A percentile compares a stretch with the other conserved stretches of the same genome.
Evolutionary conservation across 2,329 filamentous ascomycete species (phyloP).

Genomic region (Calonectria henricotiae): DNA sequence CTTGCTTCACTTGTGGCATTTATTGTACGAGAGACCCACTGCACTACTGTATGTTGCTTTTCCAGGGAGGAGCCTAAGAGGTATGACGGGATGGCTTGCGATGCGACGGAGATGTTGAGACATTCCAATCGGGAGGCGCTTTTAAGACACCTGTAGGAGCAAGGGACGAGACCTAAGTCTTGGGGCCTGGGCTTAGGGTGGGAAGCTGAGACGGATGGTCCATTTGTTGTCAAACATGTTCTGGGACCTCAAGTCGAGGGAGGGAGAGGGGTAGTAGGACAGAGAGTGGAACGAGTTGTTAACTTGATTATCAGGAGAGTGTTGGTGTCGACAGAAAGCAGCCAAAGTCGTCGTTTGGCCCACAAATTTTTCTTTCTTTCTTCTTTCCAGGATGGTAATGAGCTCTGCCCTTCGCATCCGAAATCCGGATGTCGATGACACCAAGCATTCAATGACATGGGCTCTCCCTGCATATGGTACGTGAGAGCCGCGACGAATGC

Average conservation of each 20-base stretch:
- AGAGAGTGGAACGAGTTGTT: not conserved
- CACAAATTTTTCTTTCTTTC: not conserved
- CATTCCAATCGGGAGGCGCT: constrained; percentile 20
- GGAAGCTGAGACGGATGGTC: not conserved
- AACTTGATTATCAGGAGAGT: not conserved
- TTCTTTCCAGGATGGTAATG: not conserved
- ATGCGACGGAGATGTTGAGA: constrained; percentile 29
- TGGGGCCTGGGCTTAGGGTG: constrained; percentile 6
- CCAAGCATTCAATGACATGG: constrained; percentile 15
- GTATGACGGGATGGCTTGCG: constrained; percentile 22
- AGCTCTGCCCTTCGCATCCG: not conserved
- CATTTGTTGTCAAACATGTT: constrained; percentile 19
- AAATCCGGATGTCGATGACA: not conserved
- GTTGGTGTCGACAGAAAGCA: constrained; percentile 3
- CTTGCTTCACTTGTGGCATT: constrained; percentile 17
- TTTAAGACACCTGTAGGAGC: not conserved
- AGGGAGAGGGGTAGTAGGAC: constrained; percentile 9
- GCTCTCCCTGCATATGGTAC: constrained; percentile 10
- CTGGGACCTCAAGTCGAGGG: not conserved
- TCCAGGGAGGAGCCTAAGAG: constrained; percentile 12
- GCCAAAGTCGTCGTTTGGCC: not conserved
- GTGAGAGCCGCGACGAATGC: not conserved
- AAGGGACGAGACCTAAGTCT: not conserved
- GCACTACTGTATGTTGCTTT: not conserved
- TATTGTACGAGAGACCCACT: constrained; percentile 3